These are phyloP conservation scores for Psidium guajava DNA, from an alignment of 345 rosid genomes.

Conservation along the genomic window DNA sequence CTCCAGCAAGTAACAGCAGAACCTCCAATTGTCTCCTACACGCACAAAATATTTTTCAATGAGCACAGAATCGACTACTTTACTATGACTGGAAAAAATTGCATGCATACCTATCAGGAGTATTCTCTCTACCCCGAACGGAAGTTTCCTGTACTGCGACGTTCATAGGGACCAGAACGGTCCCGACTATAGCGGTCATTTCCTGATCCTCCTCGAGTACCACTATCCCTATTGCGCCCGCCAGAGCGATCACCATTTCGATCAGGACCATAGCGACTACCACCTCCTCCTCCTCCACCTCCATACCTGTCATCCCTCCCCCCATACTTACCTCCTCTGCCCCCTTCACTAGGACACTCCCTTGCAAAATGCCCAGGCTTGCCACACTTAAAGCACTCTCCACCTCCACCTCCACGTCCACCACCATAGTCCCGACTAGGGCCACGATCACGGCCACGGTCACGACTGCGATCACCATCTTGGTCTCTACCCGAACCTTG, in stretches of 20 bases:
- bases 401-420: slow-evolving; percentile 42
- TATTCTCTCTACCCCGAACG: slow-evolving; percentile 25
- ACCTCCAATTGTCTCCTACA: slow-evolving; percentile 5
- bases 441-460: slow-evolving; percentile 57
- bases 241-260: slow-evolving; percentile 68
- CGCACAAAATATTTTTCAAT: background rate
- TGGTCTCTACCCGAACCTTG: slow-evolving; percentile 67
- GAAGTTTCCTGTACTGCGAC: slow-evolving; percentile 50
- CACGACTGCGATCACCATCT: slow-evolving; percentile 63
- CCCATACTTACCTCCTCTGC: slow-evolving; percentile 9
- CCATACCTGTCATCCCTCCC: slow-evolving; percentile 5
- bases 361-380: slow-evolving; percentile 97
- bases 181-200: slow-evolving; percentile 69
- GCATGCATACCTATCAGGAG: slow-evolving; percentile 11
- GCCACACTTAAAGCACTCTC: slow-evolving; percentile 91
- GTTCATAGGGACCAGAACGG: slow-evolving; percentile 76
- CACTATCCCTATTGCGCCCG: slow-evolving; percentile 58
- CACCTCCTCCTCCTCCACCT: slow-evolving; percentile 37
- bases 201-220: slow-evolving; percentile 65
- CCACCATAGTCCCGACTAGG: slow-evolving; percentile 28
- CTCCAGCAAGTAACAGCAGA: slow-evolving; percentile 12
- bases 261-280: slow-evolving; percentile 77
- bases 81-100: background rate
- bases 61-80: background rate
- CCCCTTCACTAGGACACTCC: slow-evolving; percentile 72